Conservation (phyloP, 768 basidiomycete species). For the Gautieria morchelliformis region DNA sequence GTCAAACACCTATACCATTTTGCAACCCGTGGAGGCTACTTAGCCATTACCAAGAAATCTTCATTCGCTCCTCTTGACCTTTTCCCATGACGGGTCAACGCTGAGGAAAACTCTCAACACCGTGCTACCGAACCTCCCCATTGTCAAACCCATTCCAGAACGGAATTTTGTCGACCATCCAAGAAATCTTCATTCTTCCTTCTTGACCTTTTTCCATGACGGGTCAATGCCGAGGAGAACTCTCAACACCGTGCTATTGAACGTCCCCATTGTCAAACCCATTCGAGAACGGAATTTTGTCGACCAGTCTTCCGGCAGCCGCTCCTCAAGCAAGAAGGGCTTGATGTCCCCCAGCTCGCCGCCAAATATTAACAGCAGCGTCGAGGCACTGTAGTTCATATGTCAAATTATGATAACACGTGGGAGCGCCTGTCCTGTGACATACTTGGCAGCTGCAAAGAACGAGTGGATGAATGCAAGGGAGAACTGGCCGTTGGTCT, state of each 20-base stretch:
- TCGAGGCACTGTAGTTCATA: constrained; percentile 38
- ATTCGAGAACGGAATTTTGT: constrained; percentile 40
- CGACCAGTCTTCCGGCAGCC: constrained; percentile 65
- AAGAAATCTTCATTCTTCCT: background rate
- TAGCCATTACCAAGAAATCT: too few species aligned
- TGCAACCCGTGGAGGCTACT: too few species aligned
- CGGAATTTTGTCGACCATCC: constrained; percentile 59
- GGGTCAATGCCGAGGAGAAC: constrained; percentile 5
- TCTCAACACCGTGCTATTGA: constrained; percentile 30
- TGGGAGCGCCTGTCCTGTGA: constrained; percentile 1
- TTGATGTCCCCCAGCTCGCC: constrained; percentile 48
- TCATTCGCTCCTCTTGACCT: background rate
- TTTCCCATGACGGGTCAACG: constrained; percentile 5
- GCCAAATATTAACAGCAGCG: constrained; percentile 57
- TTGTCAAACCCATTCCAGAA: constrained; percentile 49
- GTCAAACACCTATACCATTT: too few species aligned
- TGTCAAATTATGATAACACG: background rate
- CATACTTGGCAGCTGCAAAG: constrained; percentile 62
- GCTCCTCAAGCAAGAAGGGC: constrained; percentile 52
- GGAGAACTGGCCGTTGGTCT: constrained; percentile 47
- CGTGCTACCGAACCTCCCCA: constrained; percentile 40
- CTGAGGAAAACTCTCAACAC: background rate
- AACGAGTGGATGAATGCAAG: constrained; percentile 43
- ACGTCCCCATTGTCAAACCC: constrained; percentile 49
- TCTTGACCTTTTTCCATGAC: constrained; percentile 4